These are phyloP conservation scores for Pythium volutum DNA, from an alignment of 352 stramenopile genomes.

Conservation along the genomic window DNA sequence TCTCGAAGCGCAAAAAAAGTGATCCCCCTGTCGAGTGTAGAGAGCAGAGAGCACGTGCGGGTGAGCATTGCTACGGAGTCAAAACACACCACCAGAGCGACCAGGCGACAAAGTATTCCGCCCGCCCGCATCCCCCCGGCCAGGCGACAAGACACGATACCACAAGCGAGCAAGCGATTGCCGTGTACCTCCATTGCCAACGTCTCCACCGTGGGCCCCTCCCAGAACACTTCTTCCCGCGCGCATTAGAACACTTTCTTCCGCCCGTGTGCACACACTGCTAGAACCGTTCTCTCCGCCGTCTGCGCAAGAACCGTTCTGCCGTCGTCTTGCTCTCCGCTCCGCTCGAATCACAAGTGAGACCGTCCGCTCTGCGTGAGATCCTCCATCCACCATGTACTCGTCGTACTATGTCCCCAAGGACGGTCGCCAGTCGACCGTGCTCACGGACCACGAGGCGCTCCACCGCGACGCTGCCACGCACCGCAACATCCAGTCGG, in stretches of 20 bases:
- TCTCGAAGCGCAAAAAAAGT: slow-evolving; percentile 9
- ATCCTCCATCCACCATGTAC: too few species aligned
- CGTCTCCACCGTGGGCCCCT: too few species aligned
- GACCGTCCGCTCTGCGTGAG: neutral
- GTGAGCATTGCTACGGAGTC: neutral
- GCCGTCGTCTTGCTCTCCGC: slow-evolving; percentile 13
- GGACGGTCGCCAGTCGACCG: slow-evolving; percentile 62
- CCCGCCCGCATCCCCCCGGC: slow-evolving; percentile 4
- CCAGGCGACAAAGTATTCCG: slow-evolving; percentile 14
- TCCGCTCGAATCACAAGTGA: neutral
- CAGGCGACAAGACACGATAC: slow-evolving; percentile 4
- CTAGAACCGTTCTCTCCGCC: slow-evolving; percentile 5
- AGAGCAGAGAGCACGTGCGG: slow-evolving; percentile 17
- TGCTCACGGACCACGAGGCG: slow-evolving; percentile 81
- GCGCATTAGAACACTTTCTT: neutral
- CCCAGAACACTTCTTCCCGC: neutral
- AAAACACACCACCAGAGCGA: slow-evolving; percentile 8
- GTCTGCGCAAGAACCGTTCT: neutral
- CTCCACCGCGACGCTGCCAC: slow-evolving; percentile 76
- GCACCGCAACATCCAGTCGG: slow-evolving; percentile 76
- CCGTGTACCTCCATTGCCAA: neutral
- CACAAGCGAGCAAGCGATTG: neutral
- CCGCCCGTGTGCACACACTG: neutral
- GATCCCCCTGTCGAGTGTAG: slow-evolving; percentile 1
- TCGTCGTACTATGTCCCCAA: slow-evolving; percentile 85